A percentile compares a stretch with the other conserved stretches of the same genome.
Evolutionary conservation across 768 basidiomycete genomes (phyloP).

Genomic region (Tubosaeta sp.): DNA sequence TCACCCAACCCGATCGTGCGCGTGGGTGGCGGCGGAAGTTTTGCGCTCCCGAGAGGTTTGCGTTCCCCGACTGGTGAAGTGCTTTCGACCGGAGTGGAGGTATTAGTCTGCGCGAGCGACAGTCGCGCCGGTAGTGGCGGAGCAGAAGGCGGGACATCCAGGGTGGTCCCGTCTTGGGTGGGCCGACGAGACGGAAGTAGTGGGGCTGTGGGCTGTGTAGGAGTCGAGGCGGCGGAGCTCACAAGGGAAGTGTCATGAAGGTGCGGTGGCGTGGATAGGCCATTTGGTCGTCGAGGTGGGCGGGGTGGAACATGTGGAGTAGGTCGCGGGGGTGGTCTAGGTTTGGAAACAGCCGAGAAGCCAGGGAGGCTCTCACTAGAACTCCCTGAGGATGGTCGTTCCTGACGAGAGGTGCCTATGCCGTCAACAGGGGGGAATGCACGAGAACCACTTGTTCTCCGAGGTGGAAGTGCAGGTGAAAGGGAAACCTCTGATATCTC

Average conservation of each 20-base stretch:
- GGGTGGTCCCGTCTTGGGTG: conserved; percentile 6
- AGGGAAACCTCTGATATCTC: conserved; percentile 18
- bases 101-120: background rate
- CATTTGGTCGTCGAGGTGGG: conserved; percentile 17
- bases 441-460: conserved; percentile 7
- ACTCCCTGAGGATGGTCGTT: conserved; percentile 16
- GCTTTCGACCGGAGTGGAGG: conserved; percentile 12
- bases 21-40: conserved; percentile 69
- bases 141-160: conserved; percentile 6
- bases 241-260: background rate
- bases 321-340: conserved; percentile 22
- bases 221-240: conserved; percentile 4
- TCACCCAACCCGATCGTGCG: conserved; percentile 67
- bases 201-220: conserved; percentile 23
- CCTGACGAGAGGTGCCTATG: background rate
- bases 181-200: conserved; percentile 40
- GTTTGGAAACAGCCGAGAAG: conserved; percentile 11
- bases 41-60: conserved; percentile 26
- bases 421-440: background rate
- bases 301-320: conserved; percentile 13
- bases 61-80: conserved; percentile 23
- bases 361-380: conserved; percentile 19
- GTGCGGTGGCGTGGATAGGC: background rate
- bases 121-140: conserved; percentile 38
- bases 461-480: conserved; percentile 3